Evolutionary conservation across 139 green algal genomes (phyloP), one percentile per base, ranked within the genome.

Genomic region (Chlorella sp.): DNA sequence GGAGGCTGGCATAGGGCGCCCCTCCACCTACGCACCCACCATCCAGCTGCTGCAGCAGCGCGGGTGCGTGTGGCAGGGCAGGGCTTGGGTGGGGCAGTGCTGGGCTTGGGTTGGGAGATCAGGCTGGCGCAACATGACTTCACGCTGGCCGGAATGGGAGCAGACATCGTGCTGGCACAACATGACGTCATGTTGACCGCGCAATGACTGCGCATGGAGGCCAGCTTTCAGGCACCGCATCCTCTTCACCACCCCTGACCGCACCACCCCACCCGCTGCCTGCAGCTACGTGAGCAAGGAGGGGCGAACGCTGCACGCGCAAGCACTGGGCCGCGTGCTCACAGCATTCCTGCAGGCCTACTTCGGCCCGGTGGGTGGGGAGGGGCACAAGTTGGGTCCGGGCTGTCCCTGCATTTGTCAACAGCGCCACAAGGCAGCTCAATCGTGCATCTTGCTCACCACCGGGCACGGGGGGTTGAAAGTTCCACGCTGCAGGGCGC

Each of bases 21-120:
- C 97, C 69, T 98, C 94, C 58, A 99, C 97, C 9, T 99, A 98
- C 83, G 96, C 95, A 2, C 81, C 93, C 62, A 97, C 92, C 75
- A 84, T 99, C 22, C 72, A 82, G n/a, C 65, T 97, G 82, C 92
- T 98, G 68, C 88, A 95, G 90, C 9, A 60, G 11, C 51, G 92
- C 77, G 43, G 26, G 82, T 46, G 65, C 65, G 32, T 3, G 30
- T 19, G 62, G 1, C n/a, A n/a, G 32, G n/a, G 24, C 65, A 34
- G 65, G 32, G 62, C 11, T 19, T 5, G n/a, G 65, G n/a, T 22
- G n/a, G n/a, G 38, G 69, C 40, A 48, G 38, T 46, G 68, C 68
- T 22, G 34, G 32, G n/a, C n/a, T n/a, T n/a, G n/a, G n/a, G n/a
- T n/a, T n/a, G n/a, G n/a, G n/a, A n/a, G n/a, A n/a, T n/a, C n/a